A percentile compares a stretch with the other conserved stretches of the same genome.
These are phyloP conservation scores for Colletotrichum sp. DNA, from an alignment of 2,329 filamentous ascomycete genomes.

Conservation along the genomic window DNA sequence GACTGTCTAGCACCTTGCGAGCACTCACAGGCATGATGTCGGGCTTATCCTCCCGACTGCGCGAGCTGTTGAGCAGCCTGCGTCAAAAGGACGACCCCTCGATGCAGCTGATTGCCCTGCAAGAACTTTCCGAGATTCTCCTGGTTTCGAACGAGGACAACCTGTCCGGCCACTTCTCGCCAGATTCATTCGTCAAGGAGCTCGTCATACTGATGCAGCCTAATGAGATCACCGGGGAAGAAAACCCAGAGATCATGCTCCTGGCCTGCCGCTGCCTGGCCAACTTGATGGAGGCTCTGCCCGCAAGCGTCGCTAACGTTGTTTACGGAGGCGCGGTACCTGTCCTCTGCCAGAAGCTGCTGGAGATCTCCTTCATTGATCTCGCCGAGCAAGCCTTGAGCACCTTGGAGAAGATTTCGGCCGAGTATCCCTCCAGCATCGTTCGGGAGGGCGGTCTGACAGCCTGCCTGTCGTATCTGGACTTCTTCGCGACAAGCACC, in stretches of 20 bases:
- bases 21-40: slow-evolving; percentile 93
- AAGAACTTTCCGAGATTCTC: slow-evolving; percentile 91
- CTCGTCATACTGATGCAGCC: slow-evolving; percentile 90
- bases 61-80: slow-evolving; percentile 77
- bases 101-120: slow-evolving; percentile 87
- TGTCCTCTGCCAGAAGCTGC: slow-evolving; percentile 89
- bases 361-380: slow-evolving; percentile 97
- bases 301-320: slow-evolving; percentile 90
- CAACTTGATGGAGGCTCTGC: slow-evolving; percentile 96
- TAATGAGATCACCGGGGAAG: slow-evolving; percentile 79
- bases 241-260: slow-evolving; percentile 97
- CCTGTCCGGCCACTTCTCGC: slow-evolving; percentile 90
- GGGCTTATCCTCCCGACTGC: slow-evolving; percentile 77
- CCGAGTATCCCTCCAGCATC: slow-evolving; percentile 93
- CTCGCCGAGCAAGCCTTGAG: slow-evolving; percentile 95
- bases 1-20: slow-evolving; percentile 80
- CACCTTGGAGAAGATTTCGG: slow-evolving; percentile 95
- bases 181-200: slow-evolving; percentile 95
- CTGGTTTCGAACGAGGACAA: slow-evolving; percentile 97
- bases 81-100: slow-evolving; percentile 85
- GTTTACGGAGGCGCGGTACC: slow-evolving; percentile 98
- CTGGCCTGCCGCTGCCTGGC: slow-evolving; percentile 94
- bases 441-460: slow-evolving; percentile 94
- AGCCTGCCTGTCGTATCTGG: slow-evolving; percentile 93
- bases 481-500: slow-evolving; percentile 97